Evolutionary conservation across 169 alveolate genomes (phyloP), one percentile per base, ranked within the genome.

Genomic region (Plasmodium chabaudi): DNA sequence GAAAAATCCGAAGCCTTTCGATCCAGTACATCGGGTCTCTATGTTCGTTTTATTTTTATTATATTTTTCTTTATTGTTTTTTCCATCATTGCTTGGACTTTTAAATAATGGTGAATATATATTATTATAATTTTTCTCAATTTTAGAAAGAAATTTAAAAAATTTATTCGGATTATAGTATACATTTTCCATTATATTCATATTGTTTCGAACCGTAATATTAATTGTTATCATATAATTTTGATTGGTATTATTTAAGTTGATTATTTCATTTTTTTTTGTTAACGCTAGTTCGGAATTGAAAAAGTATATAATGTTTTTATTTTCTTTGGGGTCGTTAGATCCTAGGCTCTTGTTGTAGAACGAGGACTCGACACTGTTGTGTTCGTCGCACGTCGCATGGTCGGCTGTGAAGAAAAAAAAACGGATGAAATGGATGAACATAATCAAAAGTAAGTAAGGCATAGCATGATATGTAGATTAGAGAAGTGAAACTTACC

Each of bases 91-190:
- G 65, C 56, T 79, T 19, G 23, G 21, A 39, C 47, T 65, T 69
- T 64, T 79, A 21, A 9, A 46, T 25, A 79, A 47, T 27, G 89
- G 84, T n/a, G 68, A 10, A 23, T 79, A 79, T 64, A 79, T 79
- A 51, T 79, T 79, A 19, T 79, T 79, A 42, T 53, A 79, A 17
- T 71, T 79, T 59, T 79, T 79, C 17, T 79, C 84, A 4, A 79
- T 79, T 61, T 67, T 79, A n/a, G 72, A 65, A 15, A 65, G 68
- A 1, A 34, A 65, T 57, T 69, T 64, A 57, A 79, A 79, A 55
- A 79, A 79, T 19, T 67, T 64, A 25, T 69, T 60, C 6, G 89
- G 89, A 6, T 71, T 79, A 47, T 79, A 79, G 25, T 79, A 79
- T 9, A 67, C 79, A 25, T 15, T 64, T 34, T 79, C 89, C 71